phyloP scores from a whole-genome alignment of 2,329 filamentous ascomycete species.

The Furcasterigmium sp. region DNA sequence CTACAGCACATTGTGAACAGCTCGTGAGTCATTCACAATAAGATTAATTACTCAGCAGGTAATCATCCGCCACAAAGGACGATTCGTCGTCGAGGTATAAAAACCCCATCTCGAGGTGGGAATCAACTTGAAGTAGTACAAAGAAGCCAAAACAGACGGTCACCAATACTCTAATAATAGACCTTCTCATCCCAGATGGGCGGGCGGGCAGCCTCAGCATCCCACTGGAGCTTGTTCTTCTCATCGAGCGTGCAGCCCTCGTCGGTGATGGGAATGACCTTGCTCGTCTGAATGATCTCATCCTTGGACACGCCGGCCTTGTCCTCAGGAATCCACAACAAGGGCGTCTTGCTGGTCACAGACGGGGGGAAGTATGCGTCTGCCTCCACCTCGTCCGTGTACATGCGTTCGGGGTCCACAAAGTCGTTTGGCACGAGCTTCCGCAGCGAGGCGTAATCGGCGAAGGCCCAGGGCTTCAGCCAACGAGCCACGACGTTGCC shows the following conservation, averaged over 20 bases:
- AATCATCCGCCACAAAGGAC: too few species aligned
- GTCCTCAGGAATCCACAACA: conserved; percentile 84
- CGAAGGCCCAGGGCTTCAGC: conserved; percentile 72
- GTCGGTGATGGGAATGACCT: conserved; percentile 74
- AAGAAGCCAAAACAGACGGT: too few species aligned
- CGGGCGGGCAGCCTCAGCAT: conserved; percentile 32
- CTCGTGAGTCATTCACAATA: too few species aligned
- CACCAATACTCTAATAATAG: conserved; percentile 40
- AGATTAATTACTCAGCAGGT: too few species aligned
- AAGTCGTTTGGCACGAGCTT: conserved; percentile 58
- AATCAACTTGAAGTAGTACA: neutral
- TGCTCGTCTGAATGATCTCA: conserved; percentile 67
- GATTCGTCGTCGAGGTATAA: too few species aligned
- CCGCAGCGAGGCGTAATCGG: conserved; percentile 66
- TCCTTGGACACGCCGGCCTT: conserved; percentile 68
- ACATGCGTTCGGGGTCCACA: conserved; percentile 44
- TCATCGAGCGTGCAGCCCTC: conserved; percentile 67
- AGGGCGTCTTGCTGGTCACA: conserved; percentile 54
- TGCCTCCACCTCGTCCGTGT: conserved; percentile 55
- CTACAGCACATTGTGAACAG: too few species aligned
- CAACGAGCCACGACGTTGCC: conserved; percentile 60
- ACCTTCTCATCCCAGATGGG: conserved; percentile 40
- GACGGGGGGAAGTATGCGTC: conserved; percentile 73
- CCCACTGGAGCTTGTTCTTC: conserved; percentile 46
- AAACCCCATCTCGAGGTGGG: neutral